Evolutionary conservation across 139 green algal genomes (phyloP), one percentile per base, ranked within the genome.

Genomic region (Limnomonas spitsbergensis): DNA sequence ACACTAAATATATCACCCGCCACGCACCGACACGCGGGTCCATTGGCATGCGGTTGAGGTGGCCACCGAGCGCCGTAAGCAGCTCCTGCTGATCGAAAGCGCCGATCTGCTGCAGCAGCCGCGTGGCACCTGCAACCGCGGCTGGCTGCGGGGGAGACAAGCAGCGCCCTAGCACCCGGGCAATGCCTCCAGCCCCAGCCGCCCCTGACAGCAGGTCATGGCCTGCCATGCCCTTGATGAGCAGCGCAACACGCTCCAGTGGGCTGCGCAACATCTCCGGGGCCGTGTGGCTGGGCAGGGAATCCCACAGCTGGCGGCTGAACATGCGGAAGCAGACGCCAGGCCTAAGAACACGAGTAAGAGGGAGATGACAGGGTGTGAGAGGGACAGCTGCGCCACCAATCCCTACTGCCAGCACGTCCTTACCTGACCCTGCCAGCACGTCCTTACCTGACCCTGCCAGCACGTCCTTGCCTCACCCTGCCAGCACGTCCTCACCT

Each of bases 311-410:
- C 29, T 4, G 40, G n/a, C 78, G 74, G 38, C 83, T 89, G 81
- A 93, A 94, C 31, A 96, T 75, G 24, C 89, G 82, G 83, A 93
- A 95, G 83, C 93, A 97, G n/a, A 88, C 75, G 14, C 94, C 94
- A 6, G 89, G 87, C 42, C 85, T 77, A 38, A 6, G 36, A 66
- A 66, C 14, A 61, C 47, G 47, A 61, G 47, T 20, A 14, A 61
- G 14, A 61, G 47, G 47, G 47, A 61, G 20, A 61, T 29, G 14
- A 29, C 47, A 61, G 47, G n/a, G n/a, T n/a, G n/a, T n/a, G n/a
- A n/a, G n/a, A n/a, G n/a, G n/a, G n/a, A n/a, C n/a, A n/a, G n/a
- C n/a, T n/a, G n/a, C n/a, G n/a, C n/a, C n/a, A n/a, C n/a, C n/a
- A n/a, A n/a, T n/a, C n/a, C n/a, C n/a, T n/a, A n/a, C n/a, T n/a